Percentiles rank a stretch among this genome's conserved stretches.
These are phyloP conservation scores for Heliosperma pusillum DNA, from an alignment of 148 eudicot species.

Conservation along the genomic window DNA sequence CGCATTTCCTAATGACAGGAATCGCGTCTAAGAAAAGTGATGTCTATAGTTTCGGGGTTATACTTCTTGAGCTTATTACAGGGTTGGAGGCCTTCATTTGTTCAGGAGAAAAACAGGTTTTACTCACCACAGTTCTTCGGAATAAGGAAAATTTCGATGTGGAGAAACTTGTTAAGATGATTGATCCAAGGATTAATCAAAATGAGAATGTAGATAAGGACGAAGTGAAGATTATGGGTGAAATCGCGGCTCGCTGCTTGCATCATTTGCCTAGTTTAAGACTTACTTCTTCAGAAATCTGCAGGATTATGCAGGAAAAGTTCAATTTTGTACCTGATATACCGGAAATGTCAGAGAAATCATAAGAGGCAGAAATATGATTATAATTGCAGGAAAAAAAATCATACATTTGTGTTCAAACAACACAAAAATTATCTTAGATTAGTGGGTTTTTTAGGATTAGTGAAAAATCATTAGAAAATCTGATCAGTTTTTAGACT, in stretches of 20 bases:
- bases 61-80: conserved; percentile 62
- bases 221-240: conserved; percentile 42
- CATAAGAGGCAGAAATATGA: background rate
- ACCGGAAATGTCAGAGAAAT: conserved; percentile 8
- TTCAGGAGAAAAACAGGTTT: conserved; percentile 30
- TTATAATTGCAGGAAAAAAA: background rate
- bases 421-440: background rate
- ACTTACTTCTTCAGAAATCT: conserved; percentile 50
- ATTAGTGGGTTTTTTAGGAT: conserved; percentile 5
- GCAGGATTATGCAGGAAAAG: conserved; percentile 35
- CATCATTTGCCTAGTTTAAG: conserved; percentile 54
- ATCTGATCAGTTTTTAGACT: background rate
- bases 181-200: conserved; percentile 36
- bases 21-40: conserved; percentile 76
- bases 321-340: background rate
- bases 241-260: conserved; percentile 44
- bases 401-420: background rate
- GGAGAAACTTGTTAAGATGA: conserved; percentile 42
- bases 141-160: conserved; percentile 34
- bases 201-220: conserved; percentile 27
- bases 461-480: conserved; percentile 11
- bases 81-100: conserved; percentile 56
- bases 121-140: conserved; percentile 36
- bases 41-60: conserved; percentile 67
- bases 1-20: conserved; percentile 69